A percentile compares a stretch with the other conserved stretches of the same genome.
phyloP scores from a whole-genome alignment of 1,284 basidiomycete species.

The Sanghuangporus weigelae region DNA sequence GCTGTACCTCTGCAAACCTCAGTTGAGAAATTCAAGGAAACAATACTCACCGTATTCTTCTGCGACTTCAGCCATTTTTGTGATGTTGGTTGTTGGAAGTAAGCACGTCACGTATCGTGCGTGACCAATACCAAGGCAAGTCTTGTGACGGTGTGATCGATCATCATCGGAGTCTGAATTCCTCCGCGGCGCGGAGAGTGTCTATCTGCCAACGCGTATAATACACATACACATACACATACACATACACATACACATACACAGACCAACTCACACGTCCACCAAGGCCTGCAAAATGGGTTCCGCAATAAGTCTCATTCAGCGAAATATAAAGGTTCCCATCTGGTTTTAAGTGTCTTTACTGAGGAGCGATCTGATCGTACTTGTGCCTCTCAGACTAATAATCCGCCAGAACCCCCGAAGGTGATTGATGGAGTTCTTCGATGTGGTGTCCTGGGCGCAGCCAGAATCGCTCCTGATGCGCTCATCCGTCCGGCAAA shows the following conservation, averaged over 20 bases:
- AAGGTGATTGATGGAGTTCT: slow-evolving; percentile 18
- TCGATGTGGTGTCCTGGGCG: slow-evolving; percentile 29
- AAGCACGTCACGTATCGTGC: no score
- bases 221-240: no score
- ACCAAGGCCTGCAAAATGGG: neutral
- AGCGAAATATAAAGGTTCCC: neutral
- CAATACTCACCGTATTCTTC: slow-evolving; percentile 20
- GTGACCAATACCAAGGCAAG: no score
- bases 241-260: no score
- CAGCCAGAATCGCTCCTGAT: slow-evolving; percentile 28
- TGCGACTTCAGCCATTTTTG: slow-evolving; percentile 20
- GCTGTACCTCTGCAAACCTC: neutral
- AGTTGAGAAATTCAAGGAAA: neutral
- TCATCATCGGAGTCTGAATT: neutral
- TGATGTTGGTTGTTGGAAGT: neutral
- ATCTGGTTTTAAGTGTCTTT: neutral
- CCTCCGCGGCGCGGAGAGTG: no score
- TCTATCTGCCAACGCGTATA: no score
- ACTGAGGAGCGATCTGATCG: neutral
- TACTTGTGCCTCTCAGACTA: neutral
- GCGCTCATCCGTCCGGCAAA: slow-evolving; percentile 27
- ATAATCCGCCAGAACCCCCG: slow-evolving; percentile 4
- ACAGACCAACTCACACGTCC: no score
- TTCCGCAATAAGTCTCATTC: neutral
- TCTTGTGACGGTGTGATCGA: no score